phyloP scores from a whole-genome alignment of 2,329 filamentous ascomycete species.

The Aspergillus ruber region DNA sequence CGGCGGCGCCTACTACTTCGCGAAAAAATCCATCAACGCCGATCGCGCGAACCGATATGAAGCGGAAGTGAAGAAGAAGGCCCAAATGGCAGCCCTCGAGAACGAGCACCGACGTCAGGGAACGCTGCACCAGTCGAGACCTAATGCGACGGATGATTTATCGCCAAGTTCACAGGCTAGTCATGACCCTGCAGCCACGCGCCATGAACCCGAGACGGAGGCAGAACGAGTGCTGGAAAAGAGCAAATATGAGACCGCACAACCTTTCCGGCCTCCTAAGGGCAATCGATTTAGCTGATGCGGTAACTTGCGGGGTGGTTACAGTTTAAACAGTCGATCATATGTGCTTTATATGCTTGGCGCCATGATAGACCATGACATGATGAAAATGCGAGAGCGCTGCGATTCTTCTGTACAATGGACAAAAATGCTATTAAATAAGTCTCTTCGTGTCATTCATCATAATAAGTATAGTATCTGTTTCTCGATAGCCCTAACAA shows the following conservation, averaged over 20 bases:
- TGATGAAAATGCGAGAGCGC: too few species aligned
- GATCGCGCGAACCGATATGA: constrained; percentile 70
- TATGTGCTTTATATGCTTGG: too few species aligned
- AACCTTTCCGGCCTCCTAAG: constrained; percentile 69
- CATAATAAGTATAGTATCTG: too few species aligned
- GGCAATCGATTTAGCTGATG: constrained; percentile 73
- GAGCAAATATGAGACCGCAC: constrained; percentile 80
- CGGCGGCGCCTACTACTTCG: constrained; percentile 89
- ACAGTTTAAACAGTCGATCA: too few species aligned
- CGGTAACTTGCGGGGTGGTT: too few species aligned
- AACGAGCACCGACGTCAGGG: constrained; percentile 28
- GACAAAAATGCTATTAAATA: too few species aligned
- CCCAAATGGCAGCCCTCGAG: constrained; percentile 30
- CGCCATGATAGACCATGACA: too few species aligned
- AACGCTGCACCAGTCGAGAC: constrained; percentile 9
- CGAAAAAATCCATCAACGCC: constrained; percentile 88
- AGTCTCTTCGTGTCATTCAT: too few species aligned
- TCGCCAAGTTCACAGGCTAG: constrained; percentile 68
- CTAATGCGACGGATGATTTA: constrained; percentile 40
- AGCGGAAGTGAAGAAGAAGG: constrained; percentile 58
- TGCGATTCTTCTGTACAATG: too few species aligned
- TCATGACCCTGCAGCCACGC: constrained; percentile 76
- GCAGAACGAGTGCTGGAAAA: constrained; percentile 63
- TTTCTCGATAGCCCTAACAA: too few species aligned
- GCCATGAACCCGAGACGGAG: constrained; percentile 70